Conservation (phyloP, 495 filamentous ascomycete genomes). For the Penicillium silybi region DNA sequence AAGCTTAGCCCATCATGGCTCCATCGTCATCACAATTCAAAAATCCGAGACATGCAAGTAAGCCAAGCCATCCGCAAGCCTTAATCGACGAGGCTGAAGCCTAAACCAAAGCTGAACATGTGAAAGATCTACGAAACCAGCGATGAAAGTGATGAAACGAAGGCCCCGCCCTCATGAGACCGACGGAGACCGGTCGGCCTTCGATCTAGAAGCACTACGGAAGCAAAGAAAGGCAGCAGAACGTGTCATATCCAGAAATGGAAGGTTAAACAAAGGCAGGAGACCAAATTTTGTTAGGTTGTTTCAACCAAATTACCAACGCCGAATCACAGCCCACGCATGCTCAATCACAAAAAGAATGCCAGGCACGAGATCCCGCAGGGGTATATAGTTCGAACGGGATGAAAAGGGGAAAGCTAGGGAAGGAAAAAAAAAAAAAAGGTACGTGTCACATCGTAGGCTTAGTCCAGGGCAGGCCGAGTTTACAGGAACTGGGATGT, state of each 20-base stretch:
- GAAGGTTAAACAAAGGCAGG: background rate
- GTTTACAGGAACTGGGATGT: constrained; percentile 21
- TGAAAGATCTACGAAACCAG: constrained; percentile 10
- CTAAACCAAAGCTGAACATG: constrained; percentile 2
- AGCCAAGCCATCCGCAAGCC: constrained; percentile 18
- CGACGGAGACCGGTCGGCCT: constrained; percentile 23
- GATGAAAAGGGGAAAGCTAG: constrained; percentile 5
- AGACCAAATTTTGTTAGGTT: background rate
- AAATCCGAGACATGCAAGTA: background rate
- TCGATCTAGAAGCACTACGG: background rate
- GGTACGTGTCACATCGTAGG: constrained; percentile 6
- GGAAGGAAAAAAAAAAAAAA: background rate
- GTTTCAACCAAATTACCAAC: constrained; percentile 20
- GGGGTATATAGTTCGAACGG: constrained; percentile 24
- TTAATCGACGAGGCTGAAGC: constrained; percentile 10
- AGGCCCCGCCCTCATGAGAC: constrained; percentile 10
- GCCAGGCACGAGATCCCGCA: constrained; percentile 12
- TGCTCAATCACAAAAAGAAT: constrained; percentile 4
- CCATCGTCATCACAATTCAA: background rate
- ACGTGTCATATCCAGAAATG: background rate
- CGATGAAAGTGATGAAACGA: constrained; percentile 16
- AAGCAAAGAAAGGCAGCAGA: background rate
- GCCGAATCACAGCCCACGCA: constrained; percentile 3
- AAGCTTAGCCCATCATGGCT: constrained; percentile 1
- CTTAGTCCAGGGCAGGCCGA: background rate